These are phyloP conservation scores for Edaphochlamys debaryana DNA, from an alignment of 139 green algal genomes.

Conservation along the genomic window DNA sequence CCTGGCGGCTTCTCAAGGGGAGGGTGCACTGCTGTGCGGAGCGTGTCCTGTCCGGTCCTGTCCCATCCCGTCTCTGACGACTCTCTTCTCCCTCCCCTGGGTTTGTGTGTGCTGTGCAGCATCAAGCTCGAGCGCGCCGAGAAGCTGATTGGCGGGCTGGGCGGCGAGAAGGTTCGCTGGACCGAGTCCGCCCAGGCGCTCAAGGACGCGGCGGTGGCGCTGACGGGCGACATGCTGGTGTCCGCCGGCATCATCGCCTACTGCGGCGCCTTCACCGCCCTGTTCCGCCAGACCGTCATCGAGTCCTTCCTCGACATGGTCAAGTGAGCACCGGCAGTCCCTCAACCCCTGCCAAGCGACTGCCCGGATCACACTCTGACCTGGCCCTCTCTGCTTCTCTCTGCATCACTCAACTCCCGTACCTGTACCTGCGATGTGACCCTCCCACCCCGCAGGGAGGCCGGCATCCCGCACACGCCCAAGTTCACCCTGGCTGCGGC, in stretches of 20 bases:
- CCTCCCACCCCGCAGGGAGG: conserved; percentile 9
- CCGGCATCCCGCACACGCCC: conserved; percentile 56
- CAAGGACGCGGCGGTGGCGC: conserved; percentile 60
- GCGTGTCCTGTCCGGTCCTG: not conserved
- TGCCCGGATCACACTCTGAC: too few relatives aligned
- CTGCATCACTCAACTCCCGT: too few relatives aligned
- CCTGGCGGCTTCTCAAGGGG: too few relatives aligned
- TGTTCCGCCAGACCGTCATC: conserved; percentile 66
- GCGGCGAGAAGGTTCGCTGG: conserved; percentile 69
- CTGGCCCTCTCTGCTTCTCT: too few relatives aligned
- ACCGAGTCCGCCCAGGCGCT: conserved; percentile 67
- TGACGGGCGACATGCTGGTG: conserved; percentile 87
- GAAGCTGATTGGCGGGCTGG: conserved; percentile 79
- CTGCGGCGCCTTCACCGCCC: conserved; percentile 76
- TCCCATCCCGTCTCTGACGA: not conserved
- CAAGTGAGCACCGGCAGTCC: conserved; percentile 21
- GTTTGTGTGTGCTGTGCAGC: too few relatives aligned
- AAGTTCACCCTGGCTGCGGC: conserved; percentile 61
- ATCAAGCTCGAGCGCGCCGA: conserved; percentile 77
- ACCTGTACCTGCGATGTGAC: too few relatives aligned
- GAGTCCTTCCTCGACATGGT: conserved; percentile 64
- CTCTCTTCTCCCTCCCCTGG: too few relatives aligned
- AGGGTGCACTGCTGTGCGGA: too few relatives aligned
- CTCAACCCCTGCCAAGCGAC: too few relatives aligned
- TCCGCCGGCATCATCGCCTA: conserved; percentile 75